Base-by-base conservation (phyloP, 768 basidiomycete species). In the Hemileccinum impolitum region DNA sequence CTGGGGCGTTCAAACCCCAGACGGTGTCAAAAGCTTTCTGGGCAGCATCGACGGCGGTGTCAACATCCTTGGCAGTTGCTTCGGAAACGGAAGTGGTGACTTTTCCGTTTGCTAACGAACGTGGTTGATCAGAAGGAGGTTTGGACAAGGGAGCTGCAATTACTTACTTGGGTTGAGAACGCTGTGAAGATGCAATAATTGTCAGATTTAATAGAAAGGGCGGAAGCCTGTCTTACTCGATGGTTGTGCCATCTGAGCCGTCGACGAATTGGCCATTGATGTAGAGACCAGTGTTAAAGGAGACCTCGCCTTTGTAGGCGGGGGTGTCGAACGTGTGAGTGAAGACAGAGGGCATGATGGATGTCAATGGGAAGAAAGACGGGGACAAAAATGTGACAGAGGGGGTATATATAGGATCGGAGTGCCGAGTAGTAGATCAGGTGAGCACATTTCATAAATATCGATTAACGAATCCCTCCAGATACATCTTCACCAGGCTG, bases 61-160 rank as follows among this genome's bases (percentile, higher is more conserved):
- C 87, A 53, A 95, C 81, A 61, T 94, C 92, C 53, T 80, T 76
- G 9, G 74, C 48, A 2, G 80, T 80, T 25, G 76, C 90, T 61
- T 79, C 80, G 8, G 61, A 50, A 51, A 90, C 68, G 36, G 72
- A 50, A 1, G 80, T 79, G 61, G 84, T 75, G 42, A 78, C 54
- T 60, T 87, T 76, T 37, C 87, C 90, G 17, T 66, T 89, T 0
- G 86, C 77, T 87, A 48, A 32, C 2, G 8, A 28, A 28, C 5
- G n/a, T 6, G 1, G 23, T 13, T 15, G 21, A 44, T 54, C 19
- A 60, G 12, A 23, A 14, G 7, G 15, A 15, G 2, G 10, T 1
- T 11, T 4, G 4, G 8, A 30, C 39, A 43, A 39, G 39, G 40
- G 30, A 18, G 23, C 23, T 11, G 13, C 6, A 18, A 42, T 18